Conservation (phyloP, 768 basidiomycete genomes). For the Kwoniella dendrophila region DNA sequence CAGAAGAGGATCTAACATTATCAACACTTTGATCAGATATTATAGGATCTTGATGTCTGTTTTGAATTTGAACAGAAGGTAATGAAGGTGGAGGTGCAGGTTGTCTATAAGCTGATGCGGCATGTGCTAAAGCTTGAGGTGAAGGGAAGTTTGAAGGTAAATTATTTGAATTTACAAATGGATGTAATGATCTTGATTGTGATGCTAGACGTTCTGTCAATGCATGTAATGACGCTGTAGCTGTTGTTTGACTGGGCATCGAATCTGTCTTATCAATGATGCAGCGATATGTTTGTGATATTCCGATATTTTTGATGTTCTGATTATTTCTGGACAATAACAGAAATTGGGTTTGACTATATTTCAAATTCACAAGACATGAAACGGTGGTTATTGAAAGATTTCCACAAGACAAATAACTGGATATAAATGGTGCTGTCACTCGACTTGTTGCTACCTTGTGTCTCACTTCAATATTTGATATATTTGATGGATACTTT, state of each 20-base stretch:
- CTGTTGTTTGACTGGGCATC: conserved; percentile 29
- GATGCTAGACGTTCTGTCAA: conserved; percentile 49
- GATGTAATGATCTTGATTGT: conserved; percentile 37
- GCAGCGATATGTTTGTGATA: background rate
- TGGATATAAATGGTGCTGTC: too few relatives aligned
- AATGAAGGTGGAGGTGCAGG: conserved; percentile 50
- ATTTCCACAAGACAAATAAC: too few relatives aligned
- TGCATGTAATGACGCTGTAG: conserved; percentile 45
- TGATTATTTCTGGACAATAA: background rate
- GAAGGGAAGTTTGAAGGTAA: conserved; percentile 28
- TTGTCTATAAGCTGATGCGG: conserved; percentile 41
- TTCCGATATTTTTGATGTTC: background rate
- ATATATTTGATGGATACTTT: too few relatives aligned
- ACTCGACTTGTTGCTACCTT: too few relatives aligned
- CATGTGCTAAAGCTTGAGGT: conserved; percentile 37
- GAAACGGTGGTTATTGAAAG: too few relatives aligned
- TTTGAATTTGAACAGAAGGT: conserved; percentile 40
- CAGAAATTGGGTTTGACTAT: too few relatives aligned
- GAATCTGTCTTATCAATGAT: too few relatives aligned
- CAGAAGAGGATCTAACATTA: background rate
- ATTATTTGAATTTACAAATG: conserved; percentile 21
- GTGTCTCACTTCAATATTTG: too few relatives aligned
- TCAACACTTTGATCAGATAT: conserved; percentile 8
- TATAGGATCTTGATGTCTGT: conserved; percentile 45
- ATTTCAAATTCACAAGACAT: too few relatives aligned